A percentile compares a stretch with the other conserved stretches of the same genome.
Evolutionary conservation across 352 stramenopile genomes (phyloP).

Genomic region (Phytophthora ohioensis): DNA sequence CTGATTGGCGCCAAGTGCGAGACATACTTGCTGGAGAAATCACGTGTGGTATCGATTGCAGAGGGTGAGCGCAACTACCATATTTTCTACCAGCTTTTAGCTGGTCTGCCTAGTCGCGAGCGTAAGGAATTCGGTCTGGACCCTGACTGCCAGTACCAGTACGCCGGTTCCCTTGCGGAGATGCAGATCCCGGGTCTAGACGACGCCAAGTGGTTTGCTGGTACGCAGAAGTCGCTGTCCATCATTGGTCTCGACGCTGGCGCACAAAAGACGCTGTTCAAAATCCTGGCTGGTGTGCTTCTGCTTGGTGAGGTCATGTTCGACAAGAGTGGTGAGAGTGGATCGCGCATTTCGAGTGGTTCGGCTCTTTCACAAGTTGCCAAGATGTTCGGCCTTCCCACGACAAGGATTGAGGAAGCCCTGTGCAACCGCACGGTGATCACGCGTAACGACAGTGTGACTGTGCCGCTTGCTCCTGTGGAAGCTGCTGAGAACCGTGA

Average conservation of each 20-base stretch:
- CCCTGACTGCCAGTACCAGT: constrained; percentile 71
- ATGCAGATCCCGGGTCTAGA: constrained; percentile 90
- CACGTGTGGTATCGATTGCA: constrained; percentile 94
- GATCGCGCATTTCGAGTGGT: constrained; percentile 76
- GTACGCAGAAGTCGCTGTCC: constrained; percentile 82
- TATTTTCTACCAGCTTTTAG: constrained; percentile 97
- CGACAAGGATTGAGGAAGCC: constrained; percentile 89
- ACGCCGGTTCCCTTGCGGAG: constrained; percentile 73
- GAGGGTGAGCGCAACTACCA: constrained; percentile 98
- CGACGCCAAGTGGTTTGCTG: constrained; percentile 84
- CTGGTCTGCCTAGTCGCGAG: constrained; percentile 64
- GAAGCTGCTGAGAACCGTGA: constrained; percentile 95
- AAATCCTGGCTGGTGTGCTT: constrained; percentile 92
- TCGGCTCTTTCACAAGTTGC: constrained; percentile 79
- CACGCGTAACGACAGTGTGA: constrained; percentile 85
- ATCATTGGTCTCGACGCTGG: constrained; percentile 74
- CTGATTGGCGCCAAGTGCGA: constrained; percentile 90
- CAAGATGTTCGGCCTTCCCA: constrained; percentile 91
- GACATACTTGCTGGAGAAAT: constrained; percentile 97
- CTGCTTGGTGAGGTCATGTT: constrained; percentile 98
- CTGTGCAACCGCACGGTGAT: constrained; percentile 95
- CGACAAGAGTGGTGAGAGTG: constrained; percentile 67
- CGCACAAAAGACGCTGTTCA: constrained; percentile 81
- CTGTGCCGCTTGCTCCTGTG: constrained; percentile 84
- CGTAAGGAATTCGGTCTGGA: constrained; percentile 74